phyloP scores from a whole-genome alignment of 1,284 basidiomycete genomes.

The Pseudomicrostroma phylloplanum region DNA sequence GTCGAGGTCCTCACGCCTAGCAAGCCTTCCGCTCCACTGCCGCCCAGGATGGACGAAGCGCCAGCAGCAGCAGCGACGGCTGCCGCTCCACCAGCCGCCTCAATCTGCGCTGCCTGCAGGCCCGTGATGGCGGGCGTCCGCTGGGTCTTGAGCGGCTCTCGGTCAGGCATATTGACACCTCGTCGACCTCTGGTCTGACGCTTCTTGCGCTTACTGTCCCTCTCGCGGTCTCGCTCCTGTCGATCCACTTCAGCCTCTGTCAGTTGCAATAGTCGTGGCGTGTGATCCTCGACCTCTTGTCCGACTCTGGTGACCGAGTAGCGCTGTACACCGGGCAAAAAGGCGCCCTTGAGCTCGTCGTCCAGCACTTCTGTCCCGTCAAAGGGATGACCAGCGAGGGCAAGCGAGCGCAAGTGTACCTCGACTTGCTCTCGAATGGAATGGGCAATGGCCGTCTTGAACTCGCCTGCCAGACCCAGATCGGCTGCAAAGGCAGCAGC shows the following conservation, averaged over 20 bases:
- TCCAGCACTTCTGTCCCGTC: constrained; percentile 75
- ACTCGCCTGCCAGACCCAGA: constrained; percentile 79
- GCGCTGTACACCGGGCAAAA: constrained; percentile 66
- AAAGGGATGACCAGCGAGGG: constrained; percentile 78
- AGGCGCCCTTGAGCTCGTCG: constrained; percentile 82
- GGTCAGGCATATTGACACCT: constrained; percentile 83
- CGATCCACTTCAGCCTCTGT: constrained; percentile 76
- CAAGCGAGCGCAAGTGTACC: constrained; percentile 82
- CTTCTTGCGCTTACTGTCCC: constrained; percentile 76
- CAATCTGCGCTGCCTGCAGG: constrained; percentile 36
- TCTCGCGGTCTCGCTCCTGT: constrained; percentile 86
- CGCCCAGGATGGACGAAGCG: constrained; percentile 12
- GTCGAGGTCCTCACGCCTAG: constrained; percentile 13
- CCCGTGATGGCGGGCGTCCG: constrained; percentile 54
- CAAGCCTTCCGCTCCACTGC: background rate
- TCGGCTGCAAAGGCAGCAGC: constrained; percentile 80
- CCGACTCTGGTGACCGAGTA: constrained; percentile 58
- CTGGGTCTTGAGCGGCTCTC: constrained; percentile 84
- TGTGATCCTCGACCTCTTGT: constrained; percentile 62
- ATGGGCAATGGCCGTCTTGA: constrained; percentile 86
- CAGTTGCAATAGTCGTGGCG: constrained; percentile 80
- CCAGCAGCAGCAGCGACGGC: constrained; percentile 12
- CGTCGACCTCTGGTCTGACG: constrained; percentile 80
- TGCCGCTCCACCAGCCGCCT: constrained; percentile 7
- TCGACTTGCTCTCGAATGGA: constrained; percentile 92